Base-by-base conservation (phyloP, 495 filamentous ascomycete species). In the Penicillium psychrofluorescens region DNA sequence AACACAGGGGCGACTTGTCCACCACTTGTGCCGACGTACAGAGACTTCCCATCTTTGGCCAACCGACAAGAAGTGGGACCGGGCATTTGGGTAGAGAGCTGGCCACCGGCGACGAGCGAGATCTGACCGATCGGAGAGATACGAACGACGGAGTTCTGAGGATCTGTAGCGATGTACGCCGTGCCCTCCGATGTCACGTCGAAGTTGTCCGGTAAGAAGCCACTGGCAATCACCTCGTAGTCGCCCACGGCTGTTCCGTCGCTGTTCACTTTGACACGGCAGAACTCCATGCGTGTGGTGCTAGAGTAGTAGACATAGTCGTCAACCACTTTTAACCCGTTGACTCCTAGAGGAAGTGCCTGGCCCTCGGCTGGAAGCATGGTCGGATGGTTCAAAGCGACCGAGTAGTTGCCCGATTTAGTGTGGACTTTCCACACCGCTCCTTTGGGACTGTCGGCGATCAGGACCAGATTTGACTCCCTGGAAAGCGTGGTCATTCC, bases 281-380 rank as follows among this genome's bases (percentile, higher is more conserved):
- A 51, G 37, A 59, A 60, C n/a, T 56, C n/a, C 50, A 54, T 59
- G 8, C 52, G 55, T 7, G 59, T 53, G 1, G 60, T 64, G 29
- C 67, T 64, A 15, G 63, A 64, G 36, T 62, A 70, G 54, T 71
- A 74, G 16, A 73, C 41, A 27, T 63, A 63, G 7, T 51, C 49
- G 13, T 55, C 45, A 0, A 50, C 45, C 1, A 58, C 30, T 9
- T 59, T 46, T 27, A 75, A 30, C 0, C 66, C 67, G 40, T 75
- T 74, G 38, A 76, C 50, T 9, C 68, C 70, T 3, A 67, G 30
- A 1, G 57, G 54, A 6, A 59, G 48, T 12, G 44, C 38, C 28
- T 51, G 40, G 5, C 47, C 48, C 34, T 50, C 41, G 28, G 55
- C 58, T 1, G 56, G 56, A 11, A 40, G 33, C 43, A 61, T 48